Evolutionary conservation across 2,329 filamentous ascomycete genomes (phyloP), one percentile per base, ranked within the genome.

Genomic region (Endoconidiophora laricicola): DNA sequence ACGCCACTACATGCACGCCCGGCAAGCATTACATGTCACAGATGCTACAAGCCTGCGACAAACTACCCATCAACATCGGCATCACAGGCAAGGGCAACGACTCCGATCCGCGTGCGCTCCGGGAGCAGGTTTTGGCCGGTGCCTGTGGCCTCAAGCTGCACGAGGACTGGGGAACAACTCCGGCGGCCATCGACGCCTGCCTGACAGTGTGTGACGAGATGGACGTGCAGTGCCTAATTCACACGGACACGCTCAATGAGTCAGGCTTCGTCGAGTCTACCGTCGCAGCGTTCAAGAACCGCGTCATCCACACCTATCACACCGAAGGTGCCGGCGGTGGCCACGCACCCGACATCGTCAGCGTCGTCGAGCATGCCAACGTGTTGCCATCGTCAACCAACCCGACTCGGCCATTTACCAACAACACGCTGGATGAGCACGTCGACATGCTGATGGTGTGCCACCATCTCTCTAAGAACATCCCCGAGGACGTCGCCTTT

Each of bases 371-470:
- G 63, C 81, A 88, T 59, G 66, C 76, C 44, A 91, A 96, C 60
- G 87, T 96, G 2, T 74, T 96, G 1, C 90, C 90, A 0, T 86
- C 81, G 4, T 90, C 82, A 44, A 96, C 90, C 0, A 96, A 94
- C 62, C 90, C 90, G 0, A 96, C 90, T 1, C 73, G 88, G 2
- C 90, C 90, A 0, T 95, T 80, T 65, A 96, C 90, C 1, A 72
- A 74, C 56, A 95, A 96, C 68, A 96, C 90, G 0, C 74, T 96
- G 0, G 90, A 95, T 60, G 90, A 96, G 65, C 90, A 96, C 66
- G 76, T 95, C 12, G 90, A 96, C 67, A 96, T 96, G 90, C 70
- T 95, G 44, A 95, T 95, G 90, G 86, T 94, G 37, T 96, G 90
- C 69, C 90, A 96, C 64, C 90, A 96, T 61, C 70, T 96, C 7